Percentiles rank a stretch among this genome's conserved stretches.
Evolutionary conservation across 2,329 filamentous ascomycete species (phyloP).

Genomic region (Diplodia seriata): DNA sequence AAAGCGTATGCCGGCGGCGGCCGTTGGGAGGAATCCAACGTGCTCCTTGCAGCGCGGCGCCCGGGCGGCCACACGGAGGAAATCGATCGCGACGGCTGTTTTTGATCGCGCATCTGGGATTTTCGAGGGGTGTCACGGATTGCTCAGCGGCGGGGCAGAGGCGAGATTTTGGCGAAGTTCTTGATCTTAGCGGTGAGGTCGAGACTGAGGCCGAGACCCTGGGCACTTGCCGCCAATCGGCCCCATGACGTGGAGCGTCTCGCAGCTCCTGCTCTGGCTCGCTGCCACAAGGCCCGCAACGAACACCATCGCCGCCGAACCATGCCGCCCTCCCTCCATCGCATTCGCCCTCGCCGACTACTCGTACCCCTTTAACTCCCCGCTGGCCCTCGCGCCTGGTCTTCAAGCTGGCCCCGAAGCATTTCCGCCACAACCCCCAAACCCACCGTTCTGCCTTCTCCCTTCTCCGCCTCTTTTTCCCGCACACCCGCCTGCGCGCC

Average conservation of each 20-base stretch:
- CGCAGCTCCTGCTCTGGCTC: conserved; percentile 15
- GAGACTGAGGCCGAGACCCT: neutral
- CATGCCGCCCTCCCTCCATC: conserved; percentile 11
- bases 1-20: neutral
- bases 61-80: neutral
- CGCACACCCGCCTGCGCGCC: conserved; percentile 68
- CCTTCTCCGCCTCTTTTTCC: conserved; percentile 72
- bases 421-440: conserved; percentile 42
- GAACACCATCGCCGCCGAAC: neutral
- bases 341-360: neutral
- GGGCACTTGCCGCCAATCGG: conserved; percentile 12
- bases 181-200: conserved; percentile 19
- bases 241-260: conserved; percentile 24
- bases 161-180: conserved; percentile 1
- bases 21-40: neutral
- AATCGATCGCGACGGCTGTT: conserved; percentile 2
- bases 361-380: conserved; percentile 18
- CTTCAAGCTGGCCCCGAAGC: conserved; percentile 38
- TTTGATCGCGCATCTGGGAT: conserved; percentile 1
- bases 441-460: conserved; percentile 42
- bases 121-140: conserved; percentile 3
- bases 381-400: conserved; percentile 14
- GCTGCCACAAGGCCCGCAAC: conserved; percentile 25
- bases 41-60: conserved; percentile 17
- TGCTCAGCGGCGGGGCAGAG: conserved; percentile 8